phyloP scores from a whole-genome alignment of 2,329 filamentous ascomycete species.

The Cercospora sp. region DNA sequence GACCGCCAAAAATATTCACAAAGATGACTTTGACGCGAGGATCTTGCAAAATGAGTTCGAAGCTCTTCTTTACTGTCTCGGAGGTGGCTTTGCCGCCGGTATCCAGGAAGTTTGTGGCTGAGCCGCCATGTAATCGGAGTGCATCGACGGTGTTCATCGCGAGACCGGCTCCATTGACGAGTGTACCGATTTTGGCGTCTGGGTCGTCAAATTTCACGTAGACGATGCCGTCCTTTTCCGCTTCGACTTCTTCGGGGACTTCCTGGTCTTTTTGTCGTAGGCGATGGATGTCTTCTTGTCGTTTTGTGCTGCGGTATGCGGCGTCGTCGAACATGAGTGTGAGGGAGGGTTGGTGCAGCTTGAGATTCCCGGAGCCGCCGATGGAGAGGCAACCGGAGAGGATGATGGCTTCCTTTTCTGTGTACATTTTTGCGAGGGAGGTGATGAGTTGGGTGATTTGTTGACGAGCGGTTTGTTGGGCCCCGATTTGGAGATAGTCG shows the following conservation, averaged over 20 bases:
- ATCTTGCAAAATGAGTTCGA: constrained; percentile 72
- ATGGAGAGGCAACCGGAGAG: constrained; percentile 55
- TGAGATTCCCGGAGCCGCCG: constrained; percentile 37
- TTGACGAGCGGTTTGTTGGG: constrained; percentile 45
- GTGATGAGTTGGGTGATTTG: constrained; percentile 51
- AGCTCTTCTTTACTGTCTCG: constrained; percentile 75
- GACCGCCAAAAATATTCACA: constrained; percentile 69
- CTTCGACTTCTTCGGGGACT: constrained; percentile 60
- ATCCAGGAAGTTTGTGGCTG: constrained; percentile 81
- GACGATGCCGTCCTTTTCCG: constrained; percentile 71
- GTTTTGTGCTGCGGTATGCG: constrained; percentile 61
- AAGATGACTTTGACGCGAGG: constrained; percentile 69
- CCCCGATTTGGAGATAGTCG: constrained; percentile 56
- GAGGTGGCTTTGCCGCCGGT: constrained; percentile 85
- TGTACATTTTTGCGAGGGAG: constrained; percentile 60
- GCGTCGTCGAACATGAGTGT: constrained; percentile 70
- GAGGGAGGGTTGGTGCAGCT: constrained; percentile 55
- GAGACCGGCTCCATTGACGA: constrained; percentile 86
- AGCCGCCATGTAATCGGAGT: constrained; percentile 65
- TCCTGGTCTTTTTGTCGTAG: constrained; percentile 56
- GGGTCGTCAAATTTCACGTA: constrained; percentile 64
- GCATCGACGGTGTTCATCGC: constrained; percentile 91
- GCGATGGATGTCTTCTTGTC: constrained; percentile 61
- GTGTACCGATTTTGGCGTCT: constrained; percentile 68
- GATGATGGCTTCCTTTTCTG: constrained; percentile 64